These are phyloP conservation scores for Penicillium digitatum DNA, from an alignment of 2,329 filamentous ascomycete genomes.

Conservation along the genomic window DNA sequence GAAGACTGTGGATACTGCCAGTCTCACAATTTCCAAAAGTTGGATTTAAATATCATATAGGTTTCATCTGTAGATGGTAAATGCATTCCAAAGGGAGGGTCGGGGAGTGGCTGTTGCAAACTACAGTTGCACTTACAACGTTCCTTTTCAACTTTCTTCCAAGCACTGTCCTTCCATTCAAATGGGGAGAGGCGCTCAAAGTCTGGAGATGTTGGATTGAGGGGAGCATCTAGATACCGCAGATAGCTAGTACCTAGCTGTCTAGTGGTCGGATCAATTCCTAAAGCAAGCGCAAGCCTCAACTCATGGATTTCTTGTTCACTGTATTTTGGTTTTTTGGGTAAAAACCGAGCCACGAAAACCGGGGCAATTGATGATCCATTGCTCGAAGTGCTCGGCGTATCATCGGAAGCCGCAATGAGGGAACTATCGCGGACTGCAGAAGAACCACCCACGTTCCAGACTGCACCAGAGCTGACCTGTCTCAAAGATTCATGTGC, in stretches of 20 bases:
- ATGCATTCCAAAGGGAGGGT: not conserved
- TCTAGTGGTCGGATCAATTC: conserved; percentile 66
- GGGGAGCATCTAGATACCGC: conserved; percentile 18
- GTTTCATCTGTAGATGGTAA: not conserved
- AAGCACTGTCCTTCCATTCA: conserved; percentile 40
- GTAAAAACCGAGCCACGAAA: conserved; percentile 55
- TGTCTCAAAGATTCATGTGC: conserved; percentile 38
- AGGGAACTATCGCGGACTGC: conserved; percentile 49
- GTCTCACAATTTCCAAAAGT: conserved; percentile 1
- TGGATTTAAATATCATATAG: conserved; percentile 3
- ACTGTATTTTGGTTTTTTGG: conserved; percentile 51
- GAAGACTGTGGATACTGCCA: not conserved
- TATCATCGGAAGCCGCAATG: conserved; percentile 55
- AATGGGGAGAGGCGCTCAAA: conserved; percentile 34
- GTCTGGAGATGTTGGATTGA: conserved; percentile 24
- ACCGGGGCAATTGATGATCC: conserved; percentile 69
- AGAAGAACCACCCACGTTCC: conserved; percentile 70
- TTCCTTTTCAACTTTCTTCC: conserved; percentile 32
- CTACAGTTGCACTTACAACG: conserved; percentile 31
- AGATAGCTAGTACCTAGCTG: conserved; percentile 59
- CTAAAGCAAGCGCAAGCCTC: conserved; percentile 73
- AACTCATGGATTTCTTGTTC: conserved; percentile 66
- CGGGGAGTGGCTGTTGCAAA: not conserved
- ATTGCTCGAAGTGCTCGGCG: conserved; percentile 62
- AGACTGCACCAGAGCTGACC: conserved; percentile 66